Evolutionary conservation across 805 yeast species (phyloP).

Genomic region (Yarrowia sp.): DNA sequence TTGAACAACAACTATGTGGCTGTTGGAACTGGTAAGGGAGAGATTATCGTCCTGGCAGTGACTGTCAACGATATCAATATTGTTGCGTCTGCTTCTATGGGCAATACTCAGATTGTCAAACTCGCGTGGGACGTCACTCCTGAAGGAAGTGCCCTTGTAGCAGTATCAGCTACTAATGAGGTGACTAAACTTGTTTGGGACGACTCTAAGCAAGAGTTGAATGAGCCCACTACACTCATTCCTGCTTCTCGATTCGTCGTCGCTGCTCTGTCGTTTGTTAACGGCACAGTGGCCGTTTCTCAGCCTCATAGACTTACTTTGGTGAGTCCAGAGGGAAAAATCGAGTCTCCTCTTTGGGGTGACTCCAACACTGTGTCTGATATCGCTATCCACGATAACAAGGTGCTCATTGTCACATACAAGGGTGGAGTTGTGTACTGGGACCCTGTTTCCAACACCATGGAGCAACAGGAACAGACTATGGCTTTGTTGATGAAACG

Average conservation of each 20-base stretch:
- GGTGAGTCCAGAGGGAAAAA: conserved; percentile 4
- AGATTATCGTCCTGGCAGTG: not conserved
- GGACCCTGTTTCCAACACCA: not conserved
- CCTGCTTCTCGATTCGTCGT: not conserved
- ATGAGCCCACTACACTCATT: not conserved
- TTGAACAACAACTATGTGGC: conserved; percentile 1
- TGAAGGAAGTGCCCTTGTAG: not conserved
- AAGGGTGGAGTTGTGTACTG: conserved; percentile 15
- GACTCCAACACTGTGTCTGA: conserved; percentile 6
- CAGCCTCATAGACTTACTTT: conserved; percentile 3
- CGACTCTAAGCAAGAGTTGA: not conserved
- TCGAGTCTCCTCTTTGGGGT: not conserved
- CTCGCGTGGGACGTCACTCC: not conserved
- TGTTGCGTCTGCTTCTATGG: not conserved
- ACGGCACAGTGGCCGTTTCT: not conserved
- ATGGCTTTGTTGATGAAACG: conserved; percentile 14
- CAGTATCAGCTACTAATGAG: not conserved
- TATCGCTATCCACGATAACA: not conserved
- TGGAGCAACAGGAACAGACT: conserved; percentile 17
- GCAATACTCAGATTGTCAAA: not conserved
- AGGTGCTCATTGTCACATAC: conserved; percentile 2
- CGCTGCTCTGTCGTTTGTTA: not conserved
- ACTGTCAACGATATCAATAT: not conserved
- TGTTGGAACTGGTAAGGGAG: conserved; percentile 1
- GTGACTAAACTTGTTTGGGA: not conserved